Percentiles rank a stretch among this genome's conserved stretches.
These are phyloP conservation scores for Lodderomyces elongisporus DNA, from an alignment of 1,139 yeast genomes.

Conservation along the genomic window DNA sequence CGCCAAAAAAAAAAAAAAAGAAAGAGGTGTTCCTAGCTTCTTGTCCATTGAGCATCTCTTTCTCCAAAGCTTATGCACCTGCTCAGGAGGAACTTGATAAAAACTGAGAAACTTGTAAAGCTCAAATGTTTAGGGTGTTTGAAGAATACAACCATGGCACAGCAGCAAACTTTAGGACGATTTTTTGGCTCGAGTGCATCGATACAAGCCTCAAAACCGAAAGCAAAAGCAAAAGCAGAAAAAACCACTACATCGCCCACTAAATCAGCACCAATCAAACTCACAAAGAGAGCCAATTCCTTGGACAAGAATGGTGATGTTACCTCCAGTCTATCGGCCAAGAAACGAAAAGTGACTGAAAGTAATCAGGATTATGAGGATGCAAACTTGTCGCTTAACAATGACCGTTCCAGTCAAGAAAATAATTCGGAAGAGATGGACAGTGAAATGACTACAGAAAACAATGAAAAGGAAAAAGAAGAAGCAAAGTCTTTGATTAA, in stretches of 20 bases:
- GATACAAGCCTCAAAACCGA: constrained; percentile 1
- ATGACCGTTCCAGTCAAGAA: background rate
- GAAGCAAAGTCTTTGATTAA: constrained; percentile 25
- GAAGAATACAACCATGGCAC: too few species aligned
- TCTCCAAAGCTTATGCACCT: too few species aligned
- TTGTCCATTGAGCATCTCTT: too few species aligned
- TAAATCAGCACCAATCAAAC: too few species aligned
- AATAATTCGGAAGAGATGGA: too few species aligned
- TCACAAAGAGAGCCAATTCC: constrained; percentile 2
- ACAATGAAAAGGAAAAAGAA: constrained; percentile 6
- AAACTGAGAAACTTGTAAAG: too few species aligned
- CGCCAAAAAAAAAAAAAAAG: too few species aligned
- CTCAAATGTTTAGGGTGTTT: too few species aligned
- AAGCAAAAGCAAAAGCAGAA: constrained; percentile 1
- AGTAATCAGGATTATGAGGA: constrained; percentile 1
- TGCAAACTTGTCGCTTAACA: constrained; percentile 6
- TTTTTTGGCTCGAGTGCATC: constrained; percentile 20
- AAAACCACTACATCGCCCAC: constrained; percentile 4
- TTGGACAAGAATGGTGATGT: constrained; percentile 4
- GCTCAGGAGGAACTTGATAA: too few species aligned
- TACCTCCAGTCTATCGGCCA: constrained; percentile 7
- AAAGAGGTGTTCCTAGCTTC: too few species aligned
- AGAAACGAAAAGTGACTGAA: constrained; percentile 2
- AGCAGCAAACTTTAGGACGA: constrained; percentile 34
- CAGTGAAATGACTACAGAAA: background rate